Base-by-base conservation (phyloP, 306 rosid genomes). In the Argentina anserina region DNA sequence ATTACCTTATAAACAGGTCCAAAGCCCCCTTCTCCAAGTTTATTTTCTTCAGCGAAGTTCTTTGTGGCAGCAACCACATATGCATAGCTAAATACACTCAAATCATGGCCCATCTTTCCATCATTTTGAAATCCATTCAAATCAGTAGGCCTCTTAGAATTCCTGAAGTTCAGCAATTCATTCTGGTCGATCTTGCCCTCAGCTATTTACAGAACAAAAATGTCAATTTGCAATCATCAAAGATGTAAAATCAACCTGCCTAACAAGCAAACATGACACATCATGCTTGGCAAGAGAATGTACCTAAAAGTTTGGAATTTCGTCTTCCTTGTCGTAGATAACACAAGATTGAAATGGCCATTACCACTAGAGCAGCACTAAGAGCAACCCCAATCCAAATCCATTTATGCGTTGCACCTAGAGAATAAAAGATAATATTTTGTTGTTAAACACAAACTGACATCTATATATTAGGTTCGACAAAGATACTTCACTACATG, bases 11-110 rank as follows among this genome's bases (percentile, higher is more conserved):
- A 82, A 64, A 81, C 77, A 37, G 52, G 62, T 65, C 82, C 80
- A 77, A 82, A 82, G 1, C 82, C 85, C 39, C 85, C 82, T 20
- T 82, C 56, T 70, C 80, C 80, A 47, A 82, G 60, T 31, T n/a
- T 45, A 59, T 75, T 78, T 61, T 21, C 69, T 4, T 55, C 45
- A 3, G 75, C 71, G 76, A 82, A 78, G 8, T 36, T 75, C 34
- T 61, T 41, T 34, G 86, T 82, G 9, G 73, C 86, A 14, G 28
- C 75, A 26, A 52, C 41, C 15, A 82, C 20, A 65, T 17, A 40
- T 71, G 53, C 40, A 71, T 56, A 71, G 37, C 65, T 71, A 17
- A 71, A 41, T 40, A 56, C 20, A 10, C 53, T 56, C 9, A 71
- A 55, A 71, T 71, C 75, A 26, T 58, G 36, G 11, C 18, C 63